phyloP scores from a whole-genome alignment of 2,329 filamentous ascomycete genomes.

The Ascochyta lentis region DNA sequence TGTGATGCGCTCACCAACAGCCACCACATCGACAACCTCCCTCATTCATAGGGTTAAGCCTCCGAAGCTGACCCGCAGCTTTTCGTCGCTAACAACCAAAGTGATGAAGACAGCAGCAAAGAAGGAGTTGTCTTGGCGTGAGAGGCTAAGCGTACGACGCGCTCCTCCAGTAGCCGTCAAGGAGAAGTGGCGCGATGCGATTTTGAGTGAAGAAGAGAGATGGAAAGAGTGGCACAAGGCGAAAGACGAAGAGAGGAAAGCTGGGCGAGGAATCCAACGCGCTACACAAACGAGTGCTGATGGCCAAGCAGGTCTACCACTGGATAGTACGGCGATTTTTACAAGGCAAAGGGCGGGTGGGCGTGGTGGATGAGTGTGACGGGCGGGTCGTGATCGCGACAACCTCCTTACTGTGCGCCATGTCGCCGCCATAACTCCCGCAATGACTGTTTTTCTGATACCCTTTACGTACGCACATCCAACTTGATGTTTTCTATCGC shows the following conservation, averaged over 20 bases:
- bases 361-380: conserved; percentile 13
- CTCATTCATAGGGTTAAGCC: neutral
- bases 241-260: conserved; percentile 28
- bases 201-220: conserved; percentile 30
- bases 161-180: conserved; percentile 20
- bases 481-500: neutral
- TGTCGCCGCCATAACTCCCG: neutral
- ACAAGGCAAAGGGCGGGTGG: conserved; percentile 24
- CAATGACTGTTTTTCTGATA: neutral
- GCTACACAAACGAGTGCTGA: neutral
- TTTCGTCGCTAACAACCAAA: neutral
- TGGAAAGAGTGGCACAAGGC: conserved; percentile 40
- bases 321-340: conserved; percentile 21
- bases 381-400: neutral
- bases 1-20: neutral
- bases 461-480: neutral
- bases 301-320: conserved; percentile 14
- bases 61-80: conserved; percentile 5
- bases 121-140: conserved; percentile 14
- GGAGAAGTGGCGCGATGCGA: conserved; percentile 32
- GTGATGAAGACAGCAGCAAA: neutral
- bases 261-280: conserved; percentile 11
- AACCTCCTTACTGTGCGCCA: no score
- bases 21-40: conserved; percentile 5
- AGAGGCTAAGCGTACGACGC: conserved; percentile 10